Conservation (phyloP, 2,329 filamentous ascomycete species). For the Aspergillus fijiensis region DNA sequence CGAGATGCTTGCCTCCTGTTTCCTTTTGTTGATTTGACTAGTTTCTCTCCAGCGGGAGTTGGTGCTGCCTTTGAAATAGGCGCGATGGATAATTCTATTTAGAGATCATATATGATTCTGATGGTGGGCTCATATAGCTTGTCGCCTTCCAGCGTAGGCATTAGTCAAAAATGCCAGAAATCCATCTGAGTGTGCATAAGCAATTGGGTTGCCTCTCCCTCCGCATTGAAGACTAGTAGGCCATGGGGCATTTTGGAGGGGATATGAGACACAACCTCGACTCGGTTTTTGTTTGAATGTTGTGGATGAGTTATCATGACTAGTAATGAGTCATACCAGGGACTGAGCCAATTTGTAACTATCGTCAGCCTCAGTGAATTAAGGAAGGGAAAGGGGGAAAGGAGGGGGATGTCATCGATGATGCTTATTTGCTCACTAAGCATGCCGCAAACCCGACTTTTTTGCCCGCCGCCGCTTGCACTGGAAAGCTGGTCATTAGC, state of each 20-base stretch:
- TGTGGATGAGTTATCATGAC: constrained; percentile 6
- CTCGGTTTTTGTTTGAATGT: neutral
- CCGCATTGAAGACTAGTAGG: neutral
- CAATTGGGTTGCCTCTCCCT: neutral
- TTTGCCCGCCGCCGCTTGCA: constrained; percentile 20
- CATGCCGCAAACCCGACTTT: constrained; percentile 17
- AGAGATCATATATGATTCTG: constrained; percentile 16
- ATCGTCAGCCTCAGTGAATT: too few relatives aligned
- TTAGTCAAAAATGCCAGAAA: constrained; percentile 2
- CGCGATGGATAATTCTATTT: constrained; percentile 17
- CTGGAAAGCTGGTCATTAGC: constrained; percentile 8
- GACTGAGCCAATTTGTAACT: too few relatives aligned
- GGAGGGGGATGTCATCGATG: neutral
- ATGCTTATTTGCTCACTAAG: constrained; percentile 21
- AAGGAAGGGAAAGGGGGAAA: neutral
- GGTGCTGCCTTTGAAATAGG: constrained; percentile 26
- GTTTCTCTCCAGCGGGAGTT: constrained; percentile 37
- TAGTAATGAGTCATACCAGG: constrained; percentile 8
- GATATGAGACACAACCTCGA: too few relatives aligned
- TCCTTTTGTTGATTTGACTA: constrained; percentile 17
- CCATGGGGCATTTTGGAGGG: neutral
- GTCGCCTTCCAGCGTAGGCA: constrained; percentile 12
- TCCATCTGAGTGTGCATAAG: neutral
- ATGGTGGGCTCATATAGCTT: constrained; percentile 10
- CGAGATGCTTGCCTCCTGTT: constrained; percentile 13